Evolutionary conservation across 2,329 filamentous ascomycete genomes (phyloP), one percentile per base, ranked within the genome.

Genomic region (Metarhizium anisopliae): DNA sequence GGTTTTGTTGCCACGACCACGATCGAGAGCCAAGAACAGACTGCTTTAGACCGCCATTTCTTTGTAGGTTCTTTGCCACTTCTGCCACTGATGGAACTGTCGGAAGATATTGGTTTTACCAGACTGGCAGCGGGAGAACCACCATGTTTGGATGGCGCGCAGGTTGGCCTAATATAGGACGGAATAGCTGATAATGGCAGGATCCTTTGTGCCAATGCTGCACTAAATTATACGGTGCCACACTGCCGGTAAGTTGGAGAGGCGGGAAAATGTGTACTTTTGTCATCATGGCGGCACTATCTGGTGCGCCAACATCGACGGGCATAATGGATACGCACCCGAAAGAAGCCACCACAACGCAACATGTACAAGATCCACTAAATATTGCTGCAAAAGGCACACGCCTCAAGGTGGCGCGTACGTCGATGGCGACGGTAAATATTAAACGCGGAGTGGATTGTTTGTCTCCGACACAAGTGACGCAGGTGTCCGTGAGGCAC

Each of bases 401-500:
- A 40, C 45, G 45, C 29, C 55, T 50, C 45, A 50, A 50, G 49
- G 55, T 56, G 50, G 55, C 55, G 55, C 55, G 51, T 32, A 40
- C 5, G 16, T 30, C 43, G 50, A 45, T 49, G 45, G 45, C 54
- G 18, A 38, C 38, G 14, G 10, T 40, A 25, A 50, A 3, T 25
- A 25, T 40, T 40, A 8, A 49, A 14, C 20, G 20, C 10, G 25
- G 25, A 30, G 20, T 49, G 3, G 45, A 49, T 14, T 49, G 20
- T 29, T 49, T n/a, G 4, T n/a, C 3, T n/a, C 10, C 18, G 11
- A 20, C n/a, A 25, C 43, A n/a, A 47, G 8, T 18, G 6, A 47
- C 43, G 18, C 18, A 18, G 16, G n/a, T 20, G 25, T 25, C 25
- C 25, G 18, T 38, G 32, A 52, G 42, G 32, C 35, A 40, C 50